A percentile compares a stretch with the other conserved stretches of the same genome.
Evolutionary conservation across 2,329 filamentous ascomycete species (phyloP).

Genomic region (Cladosporium sp.): DNA sequence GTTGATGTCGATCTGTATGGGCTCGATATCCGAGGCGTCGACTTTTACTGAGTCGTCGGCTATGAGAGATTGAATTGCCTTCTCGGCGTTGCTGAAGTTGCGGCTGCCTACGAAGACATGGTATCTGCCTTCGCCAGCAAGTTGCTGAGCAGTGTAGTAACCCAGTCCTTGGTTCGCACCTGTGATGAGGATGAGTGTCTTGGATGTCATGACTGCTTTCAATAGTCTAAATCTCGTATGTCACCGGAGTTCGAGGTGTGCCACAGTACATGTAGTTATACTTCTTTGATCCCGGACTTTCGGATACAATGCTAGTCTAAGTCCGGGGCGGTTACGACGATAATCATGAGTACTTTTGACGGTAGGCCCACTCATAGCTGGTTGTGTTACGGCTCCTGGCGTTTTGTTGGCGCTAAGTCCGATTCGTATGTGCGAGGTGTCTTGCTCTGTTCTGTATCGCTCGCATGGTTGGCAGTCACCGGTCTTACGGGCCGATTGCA

Average conservation of each 20-base stretch:
- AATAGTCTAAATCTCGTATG: background rate
- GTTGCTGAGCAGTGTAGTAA: slow-evolving; percentile 37
- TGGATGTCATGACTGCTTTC: slow-evolving; percentile 5
- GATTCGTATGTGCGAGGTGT: no score
- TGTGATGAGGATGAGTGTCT: slow-evolving; percentile 34
- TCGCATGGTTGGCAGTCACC: no score
- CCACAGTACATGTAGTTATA: background rate
- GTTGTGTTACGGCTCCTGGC: no score
- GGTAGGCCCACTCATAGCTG: no score
- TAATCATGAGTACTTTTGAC: background rate
- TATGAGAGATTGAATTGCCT: slow-evolving; percentile 28
- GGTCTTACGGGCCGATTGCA: background rate
- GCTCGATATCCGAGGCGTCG: slow-evolving; percentile 18
- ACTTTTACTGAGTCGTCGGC: slow-evolving; percentile 29
- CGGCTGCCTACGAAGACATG: slow-evolving; percentile 40
- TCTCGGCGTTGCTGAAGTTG: slow-evolving; percentile 36
- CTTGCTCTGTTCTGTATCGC: no score
- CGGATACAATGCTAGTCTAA: background rate
- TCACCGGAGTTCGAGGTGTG: no score
- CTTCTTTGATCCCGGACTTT: background rate
- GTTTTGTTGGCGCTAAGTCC: no score
- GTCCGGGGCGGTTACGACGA: background rate
- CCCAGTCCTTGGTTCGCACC: slow-evolving; percentile 44
- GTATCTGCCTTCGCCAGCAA: slow-evolving; percentile 31
- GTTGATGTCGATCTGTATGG: slow-evolving; percentile 26